Evolutionary conservation across 78 protist species (phyloP), one percentile per base, ranked within the genome.

Genomic region (Diacronema lutheri): DNA sequence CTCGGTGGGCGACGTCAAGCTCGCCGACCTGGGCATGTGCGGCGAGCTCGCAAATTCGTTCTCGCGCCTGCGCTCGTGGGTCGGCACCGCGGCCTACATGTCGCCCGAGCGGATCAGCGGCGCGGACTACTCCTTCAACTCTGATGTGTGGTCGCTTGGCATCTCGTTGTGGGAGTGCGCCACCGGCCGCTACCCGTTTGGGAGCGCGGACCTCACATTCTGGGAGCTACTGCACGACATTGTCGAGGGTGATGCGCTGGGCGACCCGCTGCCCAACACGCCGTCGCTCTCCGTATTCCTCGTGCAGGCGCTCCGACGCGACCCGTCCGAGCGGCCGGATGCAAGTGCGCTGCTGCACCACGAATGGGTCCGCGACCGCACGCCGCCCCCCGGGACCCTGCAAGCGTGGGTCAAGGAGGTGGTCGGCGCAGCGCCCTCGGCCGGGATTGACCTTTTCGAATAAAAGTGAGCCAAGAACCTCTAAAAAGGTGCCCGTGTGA

Each of bases 61-160:
- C 6, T 80, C 87, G 26, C 64, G 81, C 29, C 88, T 88, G 26
- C 92, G 64, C 21, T 85, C 94, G 23, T 92, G 91, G 92, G 95
- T 94, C 33, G 96, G 96, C 33, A 92, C 96, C 11, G 94, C 71
- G 35, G 50, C 79, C 35, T 71, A 71, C 79, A 71, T 71, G 79
- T n/a, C 89, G 66, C 97, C 97, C 29, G 96, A 94, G 87, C 71
- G 96, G 29, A 94, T 94, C 26, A 57, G 57, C 19, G 94, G 95
- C 40, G 33, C 71, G 14, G 88, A 95, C 7, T 93, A 94, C 72
- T 79, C 95, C 7, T 40, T 58, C 46, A 79, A 72, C 31, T 87
- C 92, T 2, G 97, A 94, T 60, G 89, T 94, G 23, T 94, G 94
- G 95, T 38, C 86, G 19, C 79, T 92, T 16, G 97, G 97, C 41